phyloP scores from a whole-genome alignment of 805 yeast species.

The Pichia scutulata region DNA sequence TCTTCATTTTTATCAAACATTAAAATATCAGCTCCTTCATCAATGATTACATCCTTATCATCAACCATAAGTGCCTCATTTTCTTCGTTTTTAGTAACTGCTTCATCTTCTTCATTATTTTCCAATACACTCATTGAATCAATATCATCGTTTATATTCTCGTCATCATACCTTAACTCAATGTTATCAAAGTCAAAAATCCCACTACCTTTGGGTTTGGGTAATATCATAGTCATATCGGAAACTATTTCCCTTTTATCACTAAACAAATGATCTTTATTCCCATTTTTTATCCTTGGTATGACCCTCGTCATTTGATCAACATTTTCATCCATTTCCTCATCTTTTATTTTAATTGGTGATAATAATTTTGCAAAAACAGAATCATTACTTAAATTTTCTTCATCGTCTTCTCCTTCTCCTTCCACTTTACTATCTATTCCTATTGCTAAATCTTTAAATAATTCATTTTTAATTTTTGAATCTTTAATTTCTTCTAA shows the following conservation, averaged over 20 bases:
- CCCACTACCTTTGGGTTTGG: constrained; percentile 12
- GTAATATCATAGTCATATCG: constrained; percentile 34
- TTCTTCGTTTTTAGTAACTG: neutral
- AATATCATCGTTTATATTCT: neutral
- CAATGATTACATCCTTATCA: neutral
- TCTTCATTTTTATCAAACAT: neutral
- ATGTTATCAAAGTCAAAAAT: constrained; percentile 15
- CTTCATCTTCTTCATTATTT: neutral
- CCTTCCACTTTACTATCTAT: neutral
- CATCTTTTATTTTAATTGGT: constrained; percentile 6
- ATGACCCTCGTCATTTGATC: constrained; percentile 27
- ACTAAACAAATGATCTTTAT: constrained; percentile 6
- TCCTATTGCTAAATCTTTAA: neutral
- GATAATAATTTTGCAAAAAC: constrained; percentile 1
- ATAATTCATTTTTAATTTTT: constrained; percentile 9
- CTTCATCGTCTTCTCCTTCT: constrained; percentile 3
- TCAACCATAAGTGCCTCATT: neutral
- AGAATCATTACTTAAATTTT: neutral
- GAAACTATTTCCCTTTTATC: constrained; percentile 10
- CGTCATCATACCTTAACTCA: constrained; percentile 1
- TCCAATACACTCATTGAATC: neutral
- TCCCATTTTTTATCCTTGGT: constrained; percentile 13
- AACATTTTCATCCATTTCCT: constrained; percentile 14
- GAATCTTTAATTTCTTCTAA: constrained; percentile 9
- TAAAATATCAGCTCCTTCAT: neutral